phyloP scores from a whole-genome alignment of 768 basidiomycete genomes.

The Cubamyces lactineus region DNA sequence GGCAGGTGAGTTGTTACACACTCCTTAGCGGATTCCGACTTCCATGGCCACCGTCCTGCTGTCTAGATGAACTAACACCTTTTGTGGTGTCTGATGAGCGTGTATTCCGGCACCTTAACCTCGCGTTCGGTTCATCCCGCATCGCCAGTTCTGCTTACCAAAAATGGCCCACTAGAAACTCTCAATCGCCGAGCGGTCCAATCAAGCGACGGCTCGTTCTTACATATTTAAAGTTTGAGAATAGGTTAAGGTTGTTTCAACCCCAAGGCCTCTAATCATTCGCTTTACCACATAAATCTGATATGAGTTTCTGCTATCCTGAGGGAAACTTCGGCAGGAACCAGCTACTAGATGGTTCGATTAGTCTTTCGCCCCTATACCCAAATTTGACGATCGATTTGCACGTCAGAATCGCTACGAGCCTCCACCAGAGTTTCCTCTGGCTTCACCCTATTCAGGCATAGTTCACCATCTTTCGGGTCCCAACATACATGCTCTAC shows the following conservation, averaged over 20 bases:
- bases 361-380: conserved; percentile 97
- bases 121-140: conserved; percentile 71
- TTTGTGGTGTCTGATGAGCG: conserved; percentile 85
- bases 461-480: conserved; percentile 93
- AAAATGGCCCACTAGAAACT: conserved; percentile 76
- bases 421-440: conserved; percentile 96
- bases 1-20: conserved; percentile 90
- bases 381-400: conserved; percentile 95
- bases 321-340: conserved; percentile 91
- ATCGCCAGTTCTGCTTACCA: conserved; percentile 75
- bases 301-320: conserved; percentile 67
- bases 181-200: conserved; percentile 59
- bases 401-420: conserved; percentile 96
- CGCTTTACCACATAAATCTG: conserved; percentile 70
- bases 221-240: conserved; percentile 72
- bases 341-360: conserved; percentile 94
- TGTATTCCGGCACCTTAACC: conserved; percentile 84
- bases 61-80: conserved; percentile 88
- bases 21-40: conserved; percentile 85
- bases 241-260: conserved; percentile 88
- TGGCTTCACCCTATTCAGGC: conserved; percentile 90
- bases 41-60: conserved; percentile 89
- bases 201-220: conserved; percentile 54
- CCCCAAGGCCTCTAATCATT: conserved; percentile 93
- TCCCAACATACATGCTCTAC: conserved; percentile 86